A percentile compares a stretch with the other conserved stretches of the same genome.
These are phyloP conservation scores for Phytopythium mirpurense DNA, from an alignment of 352 stramenopile genomes.

Conservation along the genomic window DNA sequence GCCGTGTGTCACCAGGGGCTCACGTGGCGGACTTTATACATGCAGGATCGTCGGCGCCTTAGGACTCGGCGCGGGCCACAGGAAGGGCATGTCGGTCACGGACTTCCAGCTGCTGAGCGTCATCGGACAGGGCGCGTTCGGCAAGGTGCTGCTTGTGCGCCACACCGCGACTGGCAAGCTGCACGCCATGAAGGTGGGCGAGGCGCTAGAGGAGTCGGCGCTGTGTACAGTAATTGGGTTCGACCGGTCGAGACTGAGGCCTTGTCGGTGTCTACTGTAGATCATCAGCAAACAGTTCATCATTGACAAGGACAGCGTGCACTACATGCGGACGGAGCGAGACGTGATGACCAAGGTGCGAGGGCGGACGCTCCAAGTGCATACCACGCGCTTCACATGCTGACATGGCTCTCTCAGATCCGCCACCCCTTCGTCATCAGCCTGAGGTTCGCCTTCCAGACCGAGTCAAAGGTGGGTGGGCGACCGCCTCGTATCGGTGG, in stretches of 20 bases:
- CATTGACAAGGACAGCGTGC: conserved; percentile 71
- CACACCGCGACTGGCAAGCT: conserved; percentile 49
- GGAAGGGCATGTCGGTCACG: conserved; percentile 67
- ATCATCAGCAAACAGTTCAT: conserved; percentile 85
- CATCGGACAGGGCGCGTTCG: conserved; percentile 88
- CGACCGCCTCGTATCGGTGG: no score
- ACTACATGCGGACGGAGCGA: conserved; percentile 79
- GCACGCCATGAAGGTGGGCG: conserved; percentile 73
- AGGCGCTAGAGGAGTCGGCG: no score
- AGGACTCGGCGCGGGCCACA: conserved; percentile 8
- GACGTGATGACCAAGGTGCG: conserved; percentile 80
- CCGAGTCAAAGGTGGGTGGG: conserved; percentile 67
- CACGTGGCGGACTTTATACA: neutral
- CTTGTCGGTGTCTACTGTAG: conserved; percentile 20
- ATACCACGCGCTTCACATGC: conserved; percentile 2
- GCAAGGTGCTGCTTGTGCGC: conserved; percentile 74
- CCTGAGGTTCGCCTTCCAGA: conserved; percentile 77
- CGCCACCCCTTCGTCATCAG: conserved; percentile 78
- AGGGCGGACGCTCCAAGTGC: neutral
- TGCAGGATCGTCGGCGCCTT: conserved; percentile 14
- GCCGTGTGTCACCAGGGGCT: neutral
- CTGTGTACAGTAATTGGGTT: no score
- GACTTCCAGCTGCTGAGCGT: conserved; percentile 98
- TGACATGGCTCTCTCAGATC: conserved; percentile 30
- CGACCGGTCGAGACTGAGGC: no score